phyloP scores from a whole-genome alignment of 257 asterid species.

The Rhazya stricta region DNA sequence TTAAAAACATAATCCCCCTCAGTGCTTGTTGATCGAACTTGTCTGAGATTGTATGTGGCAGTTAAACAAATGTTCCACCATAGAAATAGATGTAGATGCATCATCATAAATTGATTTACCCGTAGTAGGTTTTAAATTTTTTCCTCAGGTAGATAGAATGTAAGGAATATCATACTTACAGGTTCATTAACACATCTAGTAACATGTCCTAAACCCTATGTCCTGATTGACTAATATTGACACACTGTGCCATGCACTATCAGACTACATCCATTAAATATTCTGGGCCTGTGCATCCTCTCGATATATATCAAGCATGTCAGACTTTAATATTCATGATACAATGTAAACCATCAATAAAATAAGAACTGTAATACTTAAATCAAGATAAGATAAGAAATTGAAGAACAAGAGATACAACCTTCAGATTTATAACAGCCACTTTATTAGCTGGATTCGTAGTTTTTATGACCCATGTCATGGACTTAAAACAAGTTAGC shows the following conservation, averaged over 20 bases:
- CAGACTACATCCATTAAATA: too few species aligned
- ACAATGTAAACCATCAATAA: background rate
- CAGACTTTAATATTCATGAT: background rate
- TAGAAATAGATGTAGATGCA: background rate
- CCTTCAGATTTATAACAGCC: constrained; percentile 71
- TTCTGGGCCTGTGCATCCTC: background rate
- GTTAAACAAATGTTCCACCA: background rate
- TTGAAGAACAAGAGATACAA: constrained; percentile 12
- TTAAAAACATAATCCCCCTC: background rate
- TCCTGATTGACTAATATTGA: background rate
- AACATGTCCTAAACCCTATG: background rate
- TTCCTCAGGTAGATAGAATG: background rate
- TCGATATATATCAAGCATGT: background rate
- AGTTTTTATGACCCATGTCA: constrained; percentile 64
- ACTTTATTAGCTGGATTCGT: constrained; percentile 51
- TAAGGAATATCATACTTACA: background rate
- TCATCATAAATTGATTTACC: background rate
- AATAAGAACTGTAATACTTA: background rate
- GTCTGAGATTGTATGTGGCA: background rate
- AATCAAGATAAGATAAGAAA: background rate
- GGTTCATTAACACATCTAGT: background rate
- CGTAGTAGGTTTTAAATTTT: background rate
- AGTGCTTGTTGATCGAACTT: background rate
- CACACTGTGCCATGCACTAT: background rate
- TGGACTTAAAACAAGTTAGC: constrained; percentile 68